These are phyloP conservation scores for Ilex paraguariensis DNA, from an alignment of 305 asterid species.

Conservation along the genomic window DNA sequence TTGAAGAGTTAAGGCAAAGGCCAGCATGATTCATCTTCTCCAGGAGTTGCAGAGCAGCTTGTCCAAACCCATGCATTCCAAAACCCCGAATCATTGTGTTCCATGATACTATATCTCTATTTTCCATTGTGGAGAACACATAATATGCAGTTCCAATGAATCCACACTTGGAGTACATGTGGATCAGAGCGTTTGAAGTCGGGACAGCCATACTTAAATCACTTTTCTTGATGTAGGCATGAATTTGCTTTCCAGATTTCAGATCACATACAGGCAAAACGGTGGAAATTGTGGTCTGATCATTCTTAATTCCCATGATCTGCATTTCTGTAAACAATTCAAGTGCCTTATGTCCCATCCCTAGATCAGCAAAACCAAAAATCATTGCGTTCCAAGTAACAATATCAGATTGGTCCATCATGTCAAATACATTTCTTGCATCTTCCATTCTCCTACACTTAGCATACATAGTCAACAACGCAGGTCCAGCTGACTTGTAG, in stretches of 20 bases:
- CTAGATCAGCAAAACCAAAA: conserved; percentile 27
- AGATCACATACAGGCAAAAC: conserved; percentile 29
- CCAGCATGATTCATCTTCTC: conserved; percentile 24
- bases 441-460: conserved; percentile 24
- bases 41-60: conserved; percentile 25
- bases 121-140: conserved; percentile 23
- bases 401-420: conserved; percentile 32
- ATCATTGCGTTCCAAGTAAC: conserved; percentile 44
- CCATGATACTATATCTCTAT: conserved; percentile 35
- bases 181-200: conserved; percentile 32
- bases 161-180: conserved; percentile 39
- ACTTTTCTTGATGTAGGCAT: conserved; percentile 22
- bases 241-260: conserved; percentile 33
- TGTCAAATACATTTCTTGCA: conserved; percentile 23
- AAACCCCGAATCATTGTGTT: conserved; percentile 43
- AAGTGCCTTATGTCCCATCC: conserved; percentile 17
- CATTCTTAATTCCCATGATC: conserved; percentile 21
- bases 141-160: conserved; percentile 21
- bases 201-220: conserved; percentile 7
- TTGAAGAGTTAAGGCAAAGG: conserved; percentile 24
- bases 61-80: conserved; percentile 34
- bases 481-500: conserved; percentile 39
- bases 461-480: conserved; percentile 28
- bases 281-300: conserved; percentile 27
- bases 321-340: conserved; percentile 28